These are phyloP conservation scores for Lactifluus subvellereus DNA, from an alignment of 768 basidiomycete species.

Conservation along the genomic window DNA sequence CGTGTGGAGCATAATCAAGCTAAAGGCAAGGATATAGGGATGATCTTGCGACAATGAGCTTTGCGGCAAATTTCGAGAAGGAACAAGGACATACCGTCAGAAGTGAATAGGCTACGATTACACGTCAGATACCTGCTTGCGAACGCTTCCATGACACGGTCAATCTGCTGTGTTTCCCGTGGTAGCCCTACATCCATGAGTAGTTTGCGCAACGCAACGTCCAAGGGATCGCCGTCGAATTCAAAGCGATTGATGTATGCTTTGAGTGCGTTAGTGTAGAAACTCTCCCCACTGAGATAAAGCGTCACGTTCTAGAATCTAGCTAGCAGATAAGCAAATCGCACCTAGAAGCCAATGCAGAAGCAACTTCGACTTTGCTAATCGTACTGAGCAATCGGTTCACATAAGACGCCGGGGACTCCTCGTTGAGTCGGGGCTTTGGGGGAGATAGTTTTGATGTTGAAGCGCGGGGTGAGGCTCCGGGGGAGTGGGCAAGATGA, in stretches of 20 bases:
- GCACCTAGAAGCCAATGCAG: constrained; percentile 77
- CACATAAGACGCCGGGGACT: constrained; percentile 68
- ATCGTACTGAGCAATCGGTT: constrained; percentile 56
- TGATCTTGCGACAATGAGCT: constrained; percentile 54
- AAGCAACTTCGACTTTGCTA: constrained; percentile 72
- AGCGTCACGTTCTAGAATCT: constrained; percentile 3
- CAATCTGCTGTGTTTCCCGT: constrained; percentile 96
- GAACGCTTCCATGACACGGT: constrained; percentile 95
- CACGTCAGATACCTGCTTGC: constrained; percentile 76
- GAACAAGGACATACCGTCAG: constrained; percentile 50
- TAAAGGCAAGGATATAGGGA: constrained; percentile 94
- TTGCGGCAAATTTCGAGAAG: neutral
- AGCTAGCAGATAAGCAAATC: constrained; percentile 14
- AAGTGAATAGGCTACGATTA: constrained; percentile 74
- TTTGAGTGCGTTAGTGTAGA: constrained; percentile 63
- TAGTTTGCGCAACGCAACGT: constrained; percentile 83
- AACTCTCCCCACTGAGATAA: constrained; percentile 54
- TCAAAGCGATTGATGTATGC: constrained; percentile 72
- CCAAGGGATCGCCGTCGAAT: constrained; percentile 76
- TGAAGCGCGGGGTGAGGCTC: constrained; percentile 42
- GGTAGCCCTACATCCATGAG: constrained; percentile 91
- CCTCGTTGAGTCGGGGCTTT: constrained; percentile 48
- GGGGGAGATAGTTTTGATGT: constrained; percentile 44
- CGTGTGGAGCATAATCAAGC: constrained; percentile 97
- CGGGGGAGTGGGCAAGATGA: constrained; percentile 25